A percentile compares a stretch with the other conserved stretches of the same genome.
Conservation (phyloP, 2,329 filamentous ascomycete genomes). For the Fusarium anguioides region DNA sequence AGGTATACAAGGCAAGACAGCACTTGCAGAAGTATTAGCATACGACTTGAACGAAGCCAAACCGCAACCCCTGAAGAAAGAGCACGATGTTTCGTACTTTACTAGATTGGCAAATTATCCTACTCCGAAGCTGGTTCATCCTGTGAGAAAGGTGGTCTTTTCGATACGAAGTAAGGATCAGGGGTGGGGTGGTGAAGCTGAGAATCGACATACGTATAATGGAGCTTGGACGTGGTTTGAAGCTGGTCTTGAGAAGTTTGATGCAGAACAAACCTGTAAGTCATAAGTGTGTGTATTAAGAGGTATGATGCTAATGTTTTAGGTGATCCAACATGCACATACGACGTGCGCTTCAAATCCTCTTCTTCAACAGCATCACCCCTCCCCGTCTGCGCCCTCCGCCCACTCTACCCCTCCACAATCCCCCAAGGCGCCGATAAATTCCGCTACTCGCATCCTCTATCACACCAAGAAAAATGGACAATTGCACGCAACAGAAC, state of each 20-base stretch:
- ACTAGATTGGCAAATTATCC: slow-evolving; percentile 52
- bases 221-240: slow-evolving; percentile 73
- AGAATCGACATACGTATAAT: slow-evolving; percentile 54
- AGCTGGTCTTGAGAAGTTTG: slow-evolving; percentile 67
- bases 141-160: slow-evolving; percentile 71
- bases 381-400: slow-evolving; percentile 52
- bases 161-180: slow-evolving; percentile 68
- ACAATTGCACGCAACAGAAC: slow-evolving; percentile 62
- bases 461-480: slow-evolving; percentile 51
- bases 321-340: slow-evolving; percentile 48
- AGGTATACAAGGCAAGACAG: slow-evolving; percentile 41
- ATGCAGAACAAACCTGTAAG: slow-evolving; percentile 51
- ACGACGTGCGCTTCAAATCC: slow-evolving; percentile 46
- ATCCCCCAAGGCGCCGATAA: slow-evolving; percentile 32
- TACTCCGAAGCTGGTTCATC: slow-evolving; percentile 56
- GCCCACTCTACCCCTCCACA: slow-evolving; percentile 51
- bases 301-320: background rate
- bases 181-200: slow-evolving; percentile 59
- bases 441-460: slow-evolving; percentile 52
- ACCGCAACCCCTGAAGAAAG: slow-evolving; percentile 43
- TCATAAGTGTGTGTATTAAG: accelerated
- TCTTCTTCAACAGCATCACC: slow-evolving; percentile 28
- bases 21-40: slow-evolving; percentile 43
- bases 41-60: slow-evolving; percentile 48
- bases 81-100: slow-evolving; percentile 48